These are phyloP conservation scores for Monilinia fructigena DNA, from an alignment of 2,329 filamentous ascomycete species.

Conservation along the genomic window DNA sequence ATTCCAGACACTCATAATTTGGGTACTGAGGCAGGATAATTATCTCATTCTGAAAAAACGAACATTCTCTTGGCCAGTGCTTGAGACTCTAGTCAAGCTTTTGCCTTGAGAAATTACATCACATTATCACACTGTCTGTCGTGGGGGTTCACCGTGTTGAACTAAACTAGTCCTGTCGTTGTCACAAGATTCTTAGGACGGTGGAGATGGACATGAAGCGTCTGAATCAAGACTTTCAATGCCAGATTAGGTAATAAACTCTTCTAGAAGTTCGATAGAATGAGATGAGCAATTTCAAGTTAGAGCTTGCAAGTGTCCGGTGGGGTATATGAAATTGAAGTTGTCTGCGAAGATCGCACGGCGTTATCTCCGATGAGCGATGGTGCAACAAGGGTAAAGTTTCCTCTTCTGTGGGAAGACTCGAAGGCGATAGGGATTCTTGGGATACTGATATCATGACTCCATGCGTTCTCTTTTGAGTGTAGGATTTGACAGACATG, in stretches of 20 bases:
- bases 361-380: background rate
- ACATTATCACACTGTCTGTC: background rate
- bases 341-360: constrained; percentile 1
- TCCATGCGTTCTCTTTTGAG: background rate
- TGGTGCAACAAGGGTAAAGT: background rate
- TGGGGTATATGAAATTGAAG: constrained; percentile 8
- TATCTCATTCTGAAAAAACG: background rate
- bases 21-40: background rate
- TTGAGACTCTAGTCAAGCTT: background rate
- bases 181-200: background rate
- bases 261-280: constrained; percentile 17
- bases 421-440: background rate
- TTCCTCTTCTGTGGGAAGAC: background rate
- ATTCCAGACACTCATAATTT: background rate
- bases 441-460: background rate
- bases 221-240: background rate
- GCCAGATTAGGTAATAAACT: background rate
- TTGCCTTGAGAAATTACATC: constrained; percentile 1
- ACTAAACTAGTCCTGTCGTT: background rate
- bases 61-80: constrained; percentile 4
- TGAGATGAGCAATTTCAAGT: constrained; percentile 19
- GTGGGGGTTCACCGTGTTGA: background rate
- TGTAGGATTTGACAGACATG: background rate
- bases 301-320: background rate
- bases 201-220: background rate